phyloP scores from a whole-genome alignment of 2,329 filamentous ascomycete genomes.

The Beauveria scarabaeidicola region DNA sequence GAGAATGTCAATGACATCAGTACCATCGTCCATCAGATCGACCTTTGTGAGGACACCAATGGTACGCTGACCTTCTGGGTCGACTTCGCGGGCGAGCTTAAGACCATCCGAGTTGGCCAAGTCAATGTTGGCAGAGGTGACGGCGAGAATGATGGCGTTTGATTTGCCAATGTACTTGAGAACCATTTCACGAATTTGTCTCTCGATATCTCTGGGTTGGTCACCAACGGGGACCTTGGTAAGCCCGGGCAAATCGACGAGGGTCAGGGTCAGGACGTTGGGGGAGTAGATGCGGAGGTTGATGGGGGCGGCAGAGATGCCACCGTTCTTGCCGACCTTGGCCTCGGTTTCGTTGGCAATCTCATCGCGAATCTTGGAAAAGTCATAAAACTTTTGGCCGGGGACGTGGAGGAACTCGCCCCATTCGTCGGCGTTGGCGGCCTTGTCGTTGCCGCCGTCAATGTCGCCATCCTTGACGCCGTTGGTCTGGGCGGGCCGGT shows the following conservation, averaged over 20 bases:
- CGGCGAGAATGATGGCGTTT: slow-evolving; percentile 94
- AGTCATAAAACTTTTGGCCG: slow-evolving; percentile 95
- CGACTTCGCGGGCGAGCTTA: slow-evolving; percentile 92
- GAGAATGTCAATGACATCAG: slow-evolving; percentile 96
- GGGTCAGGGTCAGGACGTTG: slow-evolving; percentile 90
- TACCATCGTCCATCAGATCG: slow-evolving; percentile 97
- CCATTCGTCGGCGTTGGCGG: slow-evolving; percentile 92
- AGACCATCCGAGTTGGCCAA: slow-evolving; percentile 96
- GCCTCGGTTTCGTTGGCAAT: slow-evolving; percentile 93
- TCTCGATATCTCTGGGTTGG: slow-evolving; percentile 92
- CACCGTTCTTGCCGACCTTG: slow-evolving; percentile 92
- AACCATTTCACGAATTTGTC: slow-evolving; percentile 96
- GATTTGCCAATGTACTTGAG: slow-evolving; percentile 97
- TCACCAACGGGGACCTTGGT: slow-evolving; percentile 96
- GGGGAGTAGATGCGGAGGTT: slow-evolving; percentile 98
- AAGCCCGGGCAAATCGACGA: slow-evolving; percentile 92
- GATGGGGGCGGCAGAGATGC: slow-evolving; percentile 94
- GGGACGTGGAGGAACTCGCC: slow-evolving; percentile 98
- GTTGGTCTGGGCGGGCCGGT: slow-evolving; percentile 69
- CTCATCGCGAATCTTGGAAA: slow-evolving; percentile 96
- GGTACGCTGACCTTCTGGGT: slow-evolving; percentile 93
- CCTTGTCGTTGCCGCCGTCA: slow-evolving; percentile 64
- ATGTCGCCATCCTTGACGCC: slow-evolving; percentile 61
- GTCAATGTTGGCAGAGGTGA: slow-evolving; percentile 95
- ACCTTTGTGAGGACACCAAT: slow-evolving; percentile 99